These are phyloP conservation scores for Kwoniella heveanensis DNA, from an alignment of 768 basidiomycete genomes.

Conservation along the genomic window DNA sequence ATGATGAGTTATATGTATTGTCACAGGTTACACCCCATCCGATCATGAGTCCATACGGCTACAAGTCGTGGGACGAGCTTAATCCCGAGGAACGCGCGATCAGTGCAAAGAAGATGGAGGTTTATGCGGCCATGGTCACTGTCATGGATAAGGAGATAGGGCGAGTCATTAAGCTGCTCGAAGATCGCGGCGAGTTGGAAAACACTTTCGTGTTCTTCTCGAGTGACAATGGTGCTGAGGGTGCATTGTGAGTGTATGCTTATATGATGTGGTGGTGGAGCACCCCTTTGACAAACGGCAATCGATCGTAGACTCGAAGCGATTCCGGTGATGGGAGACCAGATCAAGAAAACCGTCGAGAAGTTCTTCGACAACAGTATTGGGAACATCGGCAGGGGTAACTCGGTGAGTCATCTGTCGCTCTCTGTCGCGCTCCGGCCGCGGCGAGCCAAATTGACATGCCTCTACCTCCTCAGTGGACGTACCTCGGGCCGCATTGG, in stretches of 20 bases:
- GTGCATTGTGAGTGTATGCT: constrained; percentile 32
- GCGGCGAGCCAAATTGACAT: too few species aligned
- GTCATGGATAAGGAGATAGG: constrained; percentile 50
- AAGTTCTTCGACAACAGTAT: constrained; percentile 42
- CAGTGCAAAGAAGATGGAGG: constrained; percentile 43
- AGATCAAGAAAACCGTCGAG: constrained; percentile 22
- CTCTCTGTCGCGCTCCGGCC: too few species aligned
- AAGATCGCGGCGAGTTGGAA: constrained; percentile 43
- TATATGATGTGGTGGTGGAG: too few species aligned
- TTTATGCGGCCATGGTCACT: constrained; percentile 49
- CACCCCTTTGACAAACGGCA: too few species aligned
- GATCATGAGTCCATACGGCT: constrained; percentile 37
- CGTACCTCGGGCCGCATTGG: constrained; percentile 49
- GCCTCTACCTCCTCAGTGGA: constrained; percentile 25
- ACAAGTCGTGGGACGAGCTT: constrained; percentile 37
- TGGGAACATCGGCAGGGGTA: constrained; percentile 43
- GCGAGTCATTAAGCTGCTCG: constrained; percentile 39
- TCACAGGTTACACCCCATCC: constrained; percentile 41
- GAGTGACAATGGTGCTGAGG: constrained; percentile 53
- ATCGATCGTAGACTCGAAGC: constrained; percentile 34
- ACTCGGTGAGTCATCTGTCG: constrained; percentile 36
- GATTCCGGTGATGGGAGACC: constrained; percentile 38
- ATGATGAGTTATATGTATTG: too few species aligned
- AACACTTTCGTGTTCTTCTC: constrained; percentile 52
- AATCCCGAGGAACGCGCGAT: constrained; percentile 33